Percentiles rank a stretch among this genome's conserved stretches.
These are phyloP conservation scores for Cyclotella sp. DNA, from an alignment of 108 stramenopile species.

Conservation along the genomic window DNA sequence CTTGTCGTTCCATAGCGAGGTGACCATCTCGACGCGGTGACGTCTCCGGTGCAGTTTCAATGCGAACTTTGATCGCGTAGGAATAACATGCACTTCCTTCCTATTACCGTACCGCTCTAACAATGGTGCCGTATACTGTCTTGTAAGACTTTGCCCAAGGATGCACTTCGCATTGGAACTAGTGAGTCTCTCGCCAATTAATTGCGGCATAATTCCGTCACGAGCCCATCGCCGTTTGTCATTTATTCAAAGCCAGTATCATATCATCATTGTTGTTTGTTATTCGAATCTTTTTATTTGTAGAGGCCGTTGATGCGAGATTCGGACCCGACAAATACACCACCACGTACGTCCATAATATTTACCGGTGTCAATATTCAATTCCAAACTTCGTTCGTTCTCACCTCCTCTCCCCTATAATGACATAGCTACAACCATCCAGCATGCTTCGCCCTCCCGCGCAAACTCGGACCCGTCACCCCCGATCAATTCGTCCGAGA, in stretches of 20 bases:
- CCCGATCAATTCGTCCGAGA: slow-evolving; percentile 59
- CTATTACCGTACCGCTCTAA: background rate
- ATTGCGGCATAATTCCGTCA: background rate
- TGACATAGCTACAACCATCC: slow-evolving; percentile 41
- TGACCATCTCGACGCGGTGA: too few species aligned
- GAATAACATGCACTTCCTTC: too few species aligned
- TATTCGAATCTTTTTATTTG: background rate
- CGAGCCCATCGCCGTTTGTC: background rate
- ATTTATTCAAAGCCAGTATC: background rate
- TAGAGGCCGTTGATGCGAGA: background rate
- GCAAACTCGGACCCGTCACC: slow-evolving; percentile 46
- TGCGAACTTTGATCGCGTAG: too few species aligned
- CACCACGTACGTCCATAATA: background rate
- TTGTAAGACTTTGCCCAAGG: slow-evolving; percentile 47
- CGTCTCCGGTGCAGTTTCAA: too few species aligned
- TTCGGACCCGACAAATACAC: slow-evolving; percentile 1
- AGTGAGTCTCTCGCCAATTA: slow-evolving; percentile 17
- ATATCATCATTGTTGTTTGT: background rate
- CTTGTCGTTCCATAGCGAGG: background rate
- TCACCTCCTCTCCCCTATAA: background rate
- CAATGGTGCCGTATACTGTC: background rate
- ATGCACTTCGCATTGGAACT: slow-evolving; percentile 57
- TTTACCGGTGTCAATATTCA: background rate
- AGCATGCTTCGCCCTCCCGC: slow-evolving; percentile 65
- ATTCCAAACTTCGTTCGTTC: too few species aligned